Base-by-base conservation (phyloP, 2,329 filamentous ascomycete genomes). In the Fusarium verticillioides region DNA sequence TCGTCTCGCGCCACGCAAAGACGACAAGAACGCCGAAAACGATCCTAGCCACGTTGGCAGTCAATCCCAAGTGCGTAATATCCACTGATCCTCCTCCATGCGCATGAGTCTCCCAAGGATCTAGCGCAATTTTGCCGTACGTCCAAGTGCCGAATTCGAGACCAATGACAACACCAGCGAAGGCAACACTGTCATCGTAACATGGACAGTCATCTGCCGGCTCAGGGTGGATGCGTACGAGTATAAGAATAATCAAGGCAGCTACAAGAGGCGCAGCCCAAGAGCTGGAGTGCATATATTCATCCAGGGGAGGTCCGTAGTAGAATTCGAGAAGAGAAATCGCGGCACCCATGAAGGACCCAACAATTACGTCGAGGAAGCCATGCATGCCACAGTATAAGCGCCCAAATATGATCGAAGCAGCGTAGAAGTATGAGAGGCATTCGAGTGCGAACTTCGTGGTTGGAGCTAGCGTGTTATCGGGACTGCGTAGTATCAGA, bases 371-470 rank as follows among this genome's bases (percentile, higher is more conserved):
- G 82, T 99, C 96, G 47, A 96, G 87, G 83, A 98, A 97, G 16
- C 96, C 96, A 83, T 99, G 96, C 96, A 99, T 99, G 69, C 96
- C 96, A 80, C 96, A 99, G 84, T 99, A 98, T 40, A 99, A 86
- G 26, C 96, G 91, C 10, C 96, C 96, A 70, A 98, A 85, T 44
- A 98, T 89, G 79, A 99, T 98, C 32, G 96, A 98, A 18, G 90
- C 84, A 39, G 94, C 94, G 80, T 98, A 99, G 76, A 94, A 92
- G 81, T 96, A 97, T 44, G 92, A 91, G 10, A 94, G 82, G 9
- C 83, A 81, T 79, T 96, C 93, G 32, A 97, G 84, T 8, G 87
- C 82, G 7, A 91, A 70, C 75, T 89, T 92, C 3, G 89, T 87
- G 23, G 88, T 84, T 6, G 89, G 84, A 37, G 88, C 83, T 66